A percentile compares a stretch with the other conserved stretches of the same genome.
phyloP scores from a whole-genome alignment of 805 yeast species.

The Metschnikowia lochheadii region DNA sequence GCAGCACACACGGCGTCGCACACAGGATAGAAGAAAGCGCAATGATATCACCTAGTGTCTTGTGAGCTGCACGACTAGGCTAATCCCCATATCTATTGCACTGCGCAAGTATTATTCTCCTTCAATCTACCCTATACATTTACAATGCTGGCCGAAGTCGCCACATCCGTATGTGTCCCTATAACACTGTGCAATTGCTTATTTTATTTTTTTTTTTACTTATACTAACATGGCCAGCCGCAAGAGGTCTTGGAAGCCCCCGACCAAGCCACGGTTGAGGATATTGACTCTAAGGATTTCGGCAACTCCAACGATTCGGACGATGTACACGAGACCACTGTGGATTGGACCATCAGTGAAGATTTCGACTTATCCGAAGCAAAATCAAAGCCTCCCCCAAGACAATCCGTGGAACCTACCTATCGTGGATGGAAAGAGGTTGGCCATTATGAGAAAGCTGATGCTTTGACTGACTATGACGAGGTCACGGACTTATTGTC shows the following conservation, averaged over 20 bases:
- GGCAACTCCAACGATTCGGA: conserved; percentile 1
- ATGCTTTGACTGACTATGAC: conserved; percentile 61
- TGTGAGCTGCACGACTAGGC: conserved; percentile 4
- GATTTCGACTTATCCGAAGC: conserved; percentile 33
- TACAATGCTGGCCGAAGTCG: conserved; percentile 9
- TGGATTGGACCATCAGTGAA: conserved; percentile 32
- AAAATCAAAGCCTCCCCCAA: conserved; percentile 36
- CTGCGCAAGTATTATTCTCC: background rate
- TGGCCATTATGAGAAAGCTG: conserved; percentile 77
- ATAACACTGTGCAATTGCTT: too few species aligned
- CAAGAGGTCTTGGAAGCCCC: conserved; percentile 33
- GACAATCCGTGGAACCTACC: conserved; percentile 59
- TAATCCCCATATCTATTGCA: background rate
- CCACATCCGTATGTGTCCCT: conserved; percentile 15
- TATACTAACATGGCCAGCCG: conserved; percentile 26
- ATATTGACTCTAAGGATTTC: conserved; percentile 10
- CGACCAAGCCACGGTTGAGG: conserved; percentile 20
- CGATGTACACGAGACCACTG: conserved; percentile 10
- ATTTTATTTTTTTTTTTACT: too few species aligned
- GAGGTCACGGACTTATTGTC: conserved; percentile 66
- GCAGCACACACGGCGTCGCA: background rate
- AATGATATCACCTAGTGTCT: conserved; percentile 2
- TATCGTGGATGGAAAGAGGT: conserved; percentile 94
- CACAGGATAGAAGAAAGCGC: conserved; percentile 6
- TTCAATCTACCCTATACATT: background rate